A percentile compares a stretch with the other conserved stretches of the same genome.
Evolutionary conservation across 495 filamentous ascomycete genomes (phyloP).

Genomic region (Hyaloscypha finlandica): DNA sequence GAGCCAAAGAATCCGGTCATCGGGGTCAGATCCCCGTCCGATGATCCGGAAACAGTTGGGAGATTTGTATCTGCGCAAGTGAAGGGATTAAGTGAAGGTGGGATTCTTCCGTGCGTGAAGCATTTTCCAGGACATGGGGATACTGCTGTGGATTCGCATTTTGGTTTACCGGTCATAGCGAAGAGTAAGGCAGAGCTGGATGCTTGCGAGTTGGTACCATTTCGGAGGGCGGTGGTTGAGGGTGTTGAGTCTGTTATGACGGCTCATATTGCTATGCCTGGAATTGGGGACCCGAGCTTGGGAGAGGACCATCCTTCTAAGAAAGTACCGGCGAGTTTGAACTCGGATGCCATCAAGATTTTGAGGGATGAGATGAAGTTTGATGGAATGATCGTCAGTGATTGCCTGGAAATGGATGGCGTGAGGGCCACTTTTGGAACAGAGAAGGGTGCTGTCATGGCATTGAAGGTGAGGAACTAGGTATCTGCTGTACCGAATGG

Average conservation of each 20-base stretch:
- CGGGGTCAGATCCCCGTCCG: conserved; percentile 77
- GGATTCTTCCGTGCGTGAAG: conserved; percentile 81
- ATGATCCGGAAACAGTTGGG: conserved; percentile 86
- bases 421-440: conserved; percentile 50
- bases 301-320: conserved; percentile 44
- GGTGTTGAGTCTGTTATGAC: conserved; percentile 90
- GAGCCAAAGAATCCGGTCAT: conserved; percentile 86
- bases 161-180: conserved; percentile 86
- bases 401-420: conserved; percentile 87
- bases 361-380: conserved; percentile 82
- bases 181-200: conserved; percentile 83
- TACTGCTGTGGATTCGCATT: conserved; percentile 79
- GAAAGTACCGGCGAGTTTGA: conserved; percentile 54
- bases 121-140: conserved; percentile 93
- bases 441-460: conserved; percentile 48
- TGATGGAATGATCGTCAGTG: conserved; percentile 82
- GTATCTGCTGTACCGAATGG: not conserved
- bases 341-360: conserved; percentile 79
- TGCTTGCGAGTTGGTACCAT: conserved; percentile 78
- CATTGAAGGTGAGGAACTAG: conserved; percentile 34
- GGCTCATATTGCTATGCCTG: conserved; percentile 79
- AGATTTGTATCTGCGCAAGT: conserved; percentile 82
- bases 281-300: conserved; percentile 43
- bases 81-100: conserved; percentile 82
- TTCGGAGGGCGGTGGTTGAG: conserved; percentile 79